These are phyloP conservation scores for Phyllosticta citrichinensis DNA, from an alignment of 2,329 filamentous ascomycete genomes.

Conservation along the genomic window DNA sequence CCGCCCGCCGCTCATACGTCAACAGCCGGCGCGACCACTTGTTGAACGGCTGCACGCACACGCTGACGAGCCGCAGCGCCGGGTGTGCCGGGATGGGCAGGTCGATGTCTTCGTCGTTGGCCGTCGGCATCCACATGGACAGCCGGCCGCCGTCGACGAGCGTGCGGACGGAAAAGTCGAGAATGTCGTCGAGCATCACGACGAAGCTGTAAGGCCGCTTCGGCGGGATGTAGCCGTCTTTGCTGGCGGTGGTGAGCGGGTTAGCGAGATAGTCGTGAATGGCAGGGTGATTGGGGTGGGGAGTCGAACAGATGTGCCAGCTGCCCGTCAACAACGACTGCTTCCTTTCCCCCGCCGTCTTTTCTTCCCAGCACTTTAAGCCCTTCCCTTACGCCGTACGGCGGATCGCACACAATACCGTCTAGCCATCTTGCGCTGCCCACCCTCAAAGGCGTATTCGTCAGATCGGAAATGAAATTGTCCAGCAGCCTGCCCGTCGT, in stretches of 20 bases:
- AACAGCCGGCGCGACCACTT: conserved; percentile 88
- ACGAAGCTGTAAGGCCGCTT: conserved; percentile 89
- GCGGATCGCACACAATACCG: conserved; percentile 89
- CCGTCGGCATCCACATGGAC: conserved; percentile 95
- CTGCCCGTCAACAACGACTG: conserved; percentile 58
- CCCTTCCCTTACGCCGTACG: conserved; percentile 90
- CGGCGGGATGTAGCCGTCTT: conserved; percentile 66
- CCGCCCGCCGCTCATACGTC: conserved; percentile 66
- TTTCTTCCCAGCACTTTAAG: conserved; percentile 74
- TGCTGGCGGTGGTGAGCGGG: conserved; percentile 25
- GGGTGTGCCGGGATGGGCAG: conserved; percentile 69
- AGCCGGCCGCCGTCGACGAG: conserved; percentile 71
- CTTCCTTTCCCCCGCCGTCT: conserved; percentile 44
- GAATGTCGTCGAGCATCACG: conserved; percentile 80
- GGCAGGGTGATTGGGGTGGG: neutral
- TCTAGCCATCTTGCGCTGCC: conserved; percentile 53
- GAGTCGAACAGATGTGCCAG: conserved; percentile 54
- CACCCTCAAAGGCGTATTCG: conserved; percentile 64
- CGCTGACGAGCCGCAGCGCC: conserved; percentile 58
- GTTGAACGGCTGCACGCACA: conserved; percentile 81
- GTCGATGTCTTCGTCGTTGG: conserved; percentile 51
- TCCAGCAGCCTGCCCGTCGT: conserved; percentile 59
- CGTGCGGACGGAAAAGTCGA: conserved; percentile 67
- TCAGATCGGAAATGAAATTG: conserved; percentile 76
- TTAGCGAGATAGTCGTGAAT: neutral